Evolutionary conservation across 441 rosid species (phyloP).

Genomic region (Populus trichocarpa): DNA sequence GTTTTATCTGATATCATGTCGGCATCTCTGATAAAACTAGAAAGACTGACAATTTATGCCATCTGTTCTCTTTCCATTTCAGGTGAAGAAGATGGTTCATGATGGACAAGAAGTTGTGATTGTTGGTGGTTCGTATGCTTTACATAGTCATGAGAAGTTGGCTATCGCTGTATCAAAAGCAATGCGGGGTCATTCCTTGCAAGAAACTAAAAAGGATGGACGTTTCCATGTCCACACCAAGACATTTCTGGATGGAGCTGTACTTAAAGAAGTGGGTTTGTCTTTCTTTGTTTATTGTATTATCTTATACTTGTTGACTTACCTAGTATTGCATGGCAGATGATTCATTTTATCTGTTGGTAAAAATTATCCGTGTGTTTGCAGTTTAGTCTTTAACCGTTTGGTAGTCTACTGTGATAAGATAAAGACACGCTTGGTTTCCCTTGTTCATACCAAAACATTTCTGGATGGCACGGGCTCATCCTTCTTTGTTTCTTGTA

Average conservation of each 20-base stretch:
- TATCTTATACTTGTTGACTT: conserved; percentile 1
- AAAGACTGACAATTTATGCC: neutral
- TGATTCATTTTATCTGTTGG: conserved; percentile 5
- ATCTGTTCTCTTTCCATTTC: conserved; percentile 2
- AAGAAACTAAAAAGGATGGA: conserved; percentile 92
- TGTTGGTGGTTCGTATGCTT: conserved; percentile 80
- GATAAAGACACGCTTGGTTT: conserved; percentile 7
- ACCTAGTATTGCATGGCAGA: neutral
- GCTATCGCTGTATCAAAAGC: conserved; percentile 98
- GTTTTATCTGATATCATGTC: neutral
- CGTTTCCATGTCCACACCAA: conserved; percentile 95
- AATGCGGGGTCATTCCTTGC: conserved; percentile 95
- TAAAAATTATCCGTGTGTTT: neutral
- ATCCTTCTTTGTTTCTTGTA: conserved; percentile 3
- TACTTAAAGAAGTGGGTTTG: conserved; percentile 81
- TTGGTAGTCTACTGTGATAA: neutral
- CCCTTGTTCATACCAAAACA: conserved; percentile 92
- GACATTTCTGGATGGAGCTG: conserved; percentile 92
- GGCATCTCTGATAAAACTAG: conserved; percentile 1
- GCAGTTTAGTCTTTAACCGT: neutral
- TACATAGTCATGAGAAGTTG: conserved; percentile 93
- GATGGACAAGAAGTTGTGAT: conserved; percentile 90
- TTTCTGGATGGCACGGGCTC: conserved; percentile 80
- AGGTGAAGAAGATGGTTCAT: conserved; percentile 94
- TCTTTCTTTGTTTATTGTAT: conserved; percentile 7